These are phyloP conservation scores for Cordyceps tenuipes DNA, from an alignment of 2,329 filamentous ascomycete genomes.

Conservation along the genomic window DNA sequence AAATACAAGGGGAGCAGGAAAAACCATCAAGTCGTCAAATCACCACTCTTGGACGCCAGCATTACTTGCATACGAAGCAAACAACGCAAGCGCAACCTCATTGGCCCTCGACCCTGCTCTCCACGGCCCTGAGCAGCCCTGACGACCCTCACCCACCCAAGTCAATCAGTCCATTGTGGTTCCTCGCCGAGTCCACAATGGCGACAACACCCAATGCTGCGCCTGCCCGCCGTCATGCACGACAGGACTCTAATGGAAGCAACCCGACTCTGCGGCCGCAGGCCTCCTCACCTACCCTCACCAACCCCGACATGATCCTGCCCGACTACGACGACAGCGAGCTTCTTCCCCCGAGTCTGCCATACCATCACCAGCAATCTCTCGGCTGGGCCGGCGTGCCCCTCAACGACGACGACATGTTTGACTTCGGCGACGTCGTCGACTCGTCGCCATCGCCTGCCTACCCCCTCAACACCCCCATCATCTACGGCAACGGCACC, in stretches of 20 bases:
- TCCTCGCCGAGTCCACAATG: slow-evolving; percentile 1
- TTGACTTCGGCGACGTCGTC: slow-evolving; percentile 24
- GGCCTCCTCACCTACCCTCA: slow-evolving; percentile 75
- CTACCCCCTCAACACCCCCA: slow-evolving; percentile 49
- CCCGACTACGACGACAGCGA: slow-evolving; percentile 60
- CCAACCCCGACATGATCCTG: slow-evolving; percentile 91
- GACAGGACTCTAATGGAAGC: slow-evolving; percentile 21
- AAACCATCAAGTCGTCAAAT: too few relatives aligned
- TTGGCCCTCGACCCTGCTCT: not conserved
- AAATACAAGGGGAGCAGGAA: not conserved
- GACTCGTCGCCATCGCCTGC: slow-evolving; percentile 26
- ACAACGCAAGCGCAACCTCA: not conserved
- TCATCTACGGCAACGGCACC: slow-evolving; percentile 61
- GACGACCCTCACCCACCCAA: not conserved
- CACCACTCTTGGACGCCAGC: not conserved
- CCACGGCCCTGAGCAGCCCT: not conserved
- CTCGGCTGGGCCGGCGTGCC: slow-evolving; percentile 41
- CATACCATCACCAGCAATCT: slow-evolving; percentile 32
- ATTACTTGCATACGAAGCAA: not conserved
- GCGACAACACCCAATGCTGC: slow-evolving; percentile 13
- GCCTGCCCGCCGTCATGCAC: slow-evolving; percentile 20
- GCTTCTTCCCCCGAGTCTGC: slow-evolving; percentile 42
- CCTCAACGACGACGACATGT: slow-evolving; percentile 33
- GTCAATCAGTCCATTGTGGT: not conserved
- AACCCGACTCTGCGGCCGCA: slow-evolving; percentile 34